Conservation (phyloP, 495 filamentous ascomycete genomes). For the Penicillium pancosmium region DNA sequence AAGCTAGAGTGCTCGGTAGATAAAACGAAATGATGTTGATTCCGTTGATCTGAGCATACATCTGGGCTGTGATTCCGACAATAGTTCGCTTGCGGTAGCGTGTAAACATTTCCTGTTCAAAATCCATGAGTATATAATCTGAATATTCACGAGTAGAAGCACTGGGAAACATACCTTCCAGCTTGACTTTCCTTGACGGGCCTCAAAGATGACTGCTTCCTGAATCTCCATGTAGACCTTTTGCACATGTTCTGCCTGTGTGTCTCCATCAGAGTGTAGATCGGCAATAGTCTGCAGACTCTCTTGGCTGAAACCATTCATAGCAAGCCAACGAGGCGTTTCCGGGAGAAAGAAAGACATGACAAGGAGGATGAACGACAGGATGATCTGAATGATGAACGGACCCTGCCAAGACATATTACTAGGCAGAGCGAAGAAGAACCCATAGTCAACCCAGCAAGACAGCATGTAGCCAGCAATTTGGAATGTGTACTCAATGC, state of each 20-base stretch:
- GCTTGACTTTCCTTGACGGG: conserved; percentile 26
- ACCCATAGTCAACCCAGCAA: conserved; percentile 38
- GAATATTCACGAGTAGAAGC: too few relatives aligned
- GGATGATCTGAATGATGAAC: conserved; percentile 34
- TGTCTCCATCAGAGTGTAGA: conserved; percentile 29
- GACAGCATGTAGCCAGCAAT: conserved; percentile 37
- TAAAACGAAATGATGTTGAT: conserved; percentile 42
- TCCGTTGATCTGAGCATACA: conserved; percentile 39
- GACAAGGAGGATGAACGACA: conserved; percentile 21
- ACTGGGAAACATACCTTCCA: conserved; percentile 24
- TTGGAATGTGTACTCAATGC: conserved; percentile 33
- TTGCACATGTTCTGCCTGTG: conserved; percentile 25
- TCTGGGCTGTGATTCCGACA: conserved; percentile 35
- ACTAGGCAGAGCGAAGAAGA: conserved; percentile 31
- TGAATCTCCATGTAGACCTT: conserved; percentile 29
- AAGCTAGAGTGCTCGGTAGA: conserved; percentile 32
- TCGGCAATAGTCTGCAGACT: conserved; percentile 33
- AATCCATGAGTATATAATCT: not conserved
- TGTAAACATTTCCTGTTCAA: conserved; percentile 33
- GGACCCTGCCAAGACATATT: conserved; percentile 33
- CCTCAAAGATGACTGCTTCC: conserved; percentile 33
- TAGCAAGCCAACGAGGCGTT: conserved; percentile 34
- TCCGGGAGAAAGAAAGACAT: conserved; percentile 35
- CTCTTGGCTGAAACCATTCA: conserved; percentile 34
- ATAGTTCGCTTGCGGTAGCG: conserved; percentile 35